A percentile compares a stretch with the other conserved stretches of the same genome.
Conservation (phyloP, 768 basidiomycete species). For the Suillus weaverae region DNA sequence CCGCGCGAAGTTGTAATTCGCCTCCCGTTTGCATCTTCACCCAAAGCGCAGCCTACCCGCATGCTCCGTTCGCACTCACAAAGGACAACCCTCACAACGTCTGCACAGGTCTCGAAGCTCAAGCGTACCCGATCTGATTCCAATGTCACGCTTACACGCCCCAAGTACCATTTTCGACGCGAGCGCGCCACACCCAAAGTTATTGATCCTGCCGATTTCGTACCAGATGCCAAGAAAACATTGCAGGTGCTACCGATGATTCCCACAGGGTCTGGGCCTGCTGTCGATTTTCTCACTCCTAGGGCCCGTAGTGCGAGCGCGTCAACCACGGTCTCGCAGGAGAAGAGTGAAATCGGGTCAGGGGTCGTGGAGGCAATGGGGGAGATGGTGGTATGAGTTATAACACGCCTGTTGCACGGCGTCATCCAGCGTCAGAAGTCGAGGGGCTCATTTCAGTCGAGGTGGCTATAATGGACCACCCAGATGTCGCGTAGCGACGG, state of each 20-base stretch:
- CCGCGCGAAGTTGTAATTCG: constrained; percentile 22
- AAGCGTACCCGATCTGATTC: not conserved
- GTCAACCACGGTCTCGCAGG: not conserved
- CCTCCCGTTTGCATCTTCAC: constrained; percentile 24
- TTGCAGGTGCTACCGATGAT: not conserved
- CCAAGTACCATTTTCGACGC: not conserved
- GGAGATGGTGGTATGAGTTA: not conserved
- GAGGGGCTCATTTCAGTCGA: not conserved
- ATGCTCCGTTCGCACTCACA: constrained; percentile 31
- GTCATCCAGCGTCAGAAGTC: not conserved
- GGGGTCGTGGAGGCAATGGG: too few relatives aligned
- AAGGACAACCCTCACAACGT: not conserved
- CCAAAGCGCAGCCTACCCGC: constrained; percentile 16
- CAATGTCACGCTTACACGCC: not conserved
- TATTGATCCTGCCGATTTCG: not conserved
- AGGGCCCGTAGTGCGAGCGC: not conserved
- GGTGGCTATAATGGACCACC: not conserved
- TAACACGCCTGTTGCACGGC: not conserved
- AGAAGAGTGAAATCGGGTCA: not conserved
- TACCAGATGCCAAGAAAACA: not conserved
- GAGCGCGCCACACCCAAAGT: not conserved
- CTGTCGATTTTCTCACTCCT: not conserved
- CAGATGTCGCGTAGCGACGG: too few relatives aligned
- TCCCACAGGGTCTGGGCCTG: not conserved
- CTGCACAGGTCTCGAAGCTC: not conserved